Conservation (phyloP, 352 stramenopile species). For the Globisporangium emineosum region DNA sequence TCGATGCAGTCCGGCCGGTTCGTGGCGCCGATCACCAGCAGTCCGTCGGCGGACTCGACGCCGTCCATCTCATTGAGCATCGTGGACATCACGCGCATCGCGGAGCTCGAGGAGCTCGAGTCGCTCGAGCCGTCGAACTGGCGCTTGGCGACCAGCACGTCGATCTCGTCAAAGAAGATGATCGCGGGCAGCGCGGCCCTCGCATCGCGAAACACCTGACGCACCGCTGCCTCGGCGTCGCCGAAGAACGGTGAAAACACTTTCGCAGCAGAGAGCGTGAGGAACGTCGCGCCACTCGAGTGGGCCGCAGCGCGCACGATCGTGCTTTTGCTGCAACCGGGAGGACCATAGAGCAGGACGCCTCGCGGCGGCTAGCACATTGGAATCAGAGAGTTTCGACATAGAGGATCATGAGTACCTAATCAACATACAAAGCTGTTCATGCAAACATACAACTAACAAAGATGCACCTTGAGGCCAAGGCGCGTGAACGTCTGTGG, state of each 20-base stretch:
- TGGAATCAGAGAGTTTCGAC: background rate
- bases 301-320: conserved; percentile 82
- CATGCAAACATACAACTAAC: background rate
- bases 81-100: conserved; percentile 94
- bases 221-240: conserved; percentile 81
- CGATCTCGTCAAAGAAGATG: conserved; percentile 90
- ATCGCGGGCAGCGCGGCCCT: conserved; percentile 85
- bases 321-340: conserved; percentile 90
- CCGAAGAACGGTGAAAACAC: conserved; percentile 90
- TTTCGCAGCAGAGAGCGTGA: conserved; percentile 83
- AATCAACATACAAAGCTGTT: background rate
- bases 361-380: conserved; percentile 50
- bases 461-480: conserved; percentile 40
- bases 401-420: background rate
- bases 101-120: conserved; percentile 46
- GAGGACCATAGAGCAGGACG: conserved; percentile 87
- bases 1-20: conserved; percentile 98
- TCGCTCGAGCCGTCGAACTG: conserved; percentile 48
- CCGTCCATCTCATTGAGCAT: conserved; percentile 98
- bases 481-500: conserved; percentile 69
- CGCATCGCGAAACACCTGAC: conserved; percentile 77
- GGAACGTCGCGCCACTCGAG: conserved; percentile 77
- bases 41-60: conserved; percentile 91
- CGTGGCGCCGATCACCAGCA: conserved; percentile 97
- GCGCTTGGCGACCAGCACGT: conserved; percentile 84